Conservation (phyloP, 345 rosid species). For the Kandelia obovata region DNA sequence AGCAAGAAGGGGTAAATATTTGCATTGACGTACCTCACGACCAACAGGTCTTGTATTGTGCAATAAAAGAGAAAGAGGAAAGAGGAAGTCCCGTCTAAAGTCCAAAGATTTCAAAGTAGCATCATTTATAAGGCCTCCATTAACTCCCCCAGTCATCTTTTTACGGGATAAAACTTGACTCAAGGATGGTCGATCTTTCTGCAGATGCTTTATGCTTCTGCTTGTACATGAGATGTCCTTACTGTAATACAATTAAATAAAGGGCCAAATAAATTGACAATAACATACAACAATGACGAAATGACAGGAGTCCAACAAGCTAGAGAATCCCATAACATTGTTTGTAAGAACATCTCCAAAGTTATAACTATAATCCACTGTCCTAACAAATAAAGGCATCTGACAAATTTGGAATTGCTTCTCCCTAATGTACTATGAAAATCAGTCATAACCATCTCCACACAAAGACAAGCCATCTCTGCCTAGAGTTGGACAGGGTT, state of each 20-base stretch:
- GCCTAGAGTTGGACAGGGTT: no score
- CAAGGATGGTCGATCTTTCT: constrained; percentile 48
- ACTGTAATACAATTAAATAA: constrained; percentile 38
- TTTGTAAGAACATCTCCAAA: no score
- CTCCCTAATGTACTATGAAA: no score
- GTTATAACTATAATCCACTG: neutral
- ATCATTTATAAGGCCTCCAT: constrained; percentile 80
- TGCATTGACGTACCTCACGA: constrained; percentile 58
- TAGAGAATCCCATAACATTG: neutral
- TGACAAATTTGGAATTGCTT: no score
- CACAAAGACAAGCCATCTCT: no score
- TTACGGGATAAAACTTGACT: constrained; percentile 75
- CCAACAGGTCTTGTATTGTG: constrained; percentile 88
- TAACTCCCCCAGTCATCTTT: constrained; percentile 80
- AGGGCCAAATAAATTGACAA: constrained; percentile 14
- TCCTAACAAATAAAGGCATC: neutral
- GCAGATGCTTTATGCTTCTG: constrained; percentile 50
- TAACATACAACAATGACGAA: neutral
- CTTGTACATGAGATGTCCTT: constrained; percentile 39
- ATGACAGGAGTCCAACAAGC: neutral
- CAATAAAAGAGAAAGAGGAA: constrained; percentile 71
- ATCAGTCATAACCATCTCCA: no score
- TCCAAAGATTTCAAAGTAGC: constrained; percentile 69
- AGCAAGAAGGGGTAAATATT: constrained; percentile 5
- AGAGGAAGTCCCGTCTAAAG: constrained; percentile 64